phyloP scores from a whole-genome alignment of 352 stramenopile genomes.

The Phytophthora macrochlamydospora region DNA sequence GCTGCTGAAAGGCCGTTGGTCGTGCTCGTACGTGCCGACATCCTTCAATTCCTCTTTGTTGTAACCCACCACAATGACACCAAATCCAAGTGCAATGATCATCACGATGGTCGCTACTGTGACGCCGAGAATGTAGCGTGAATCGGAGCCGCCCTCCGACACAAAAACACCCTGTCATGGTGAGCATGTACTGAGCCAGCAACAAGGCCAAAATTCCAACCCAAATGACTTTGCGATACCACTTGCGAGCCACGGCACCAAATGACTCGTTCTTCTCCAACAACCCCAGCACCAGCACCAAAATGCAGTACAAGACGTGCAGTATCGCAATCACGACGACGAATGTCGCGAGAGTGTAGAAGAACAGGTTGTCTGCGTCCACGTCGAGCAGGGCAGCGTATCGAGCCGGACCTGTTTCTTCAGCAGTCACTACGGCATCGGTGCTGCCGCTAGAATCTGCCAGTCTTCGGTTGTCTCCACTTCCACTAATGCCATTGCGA shows the following conservation, averaged over 20 bases:
- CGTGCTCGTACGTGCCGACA: conserved; percentile 76
- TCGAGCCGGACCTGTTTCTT: conserved; percentile 64
- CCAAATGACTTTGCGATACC: conserved; percentile 88
- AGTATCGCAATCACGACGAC: conserved; percentile 58
- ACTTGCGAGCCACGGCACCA: conserved; percentile 53
- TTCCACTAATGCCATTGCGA: conserved; percentile 7
- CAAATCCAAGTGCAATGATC: conserved; percentile 65
- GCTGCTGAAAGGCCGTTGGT: conserved; percentile 74
- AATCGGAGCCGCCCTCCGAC: conserved; percentile 33
- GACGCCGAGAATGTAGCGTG: conserved; percentile 51
- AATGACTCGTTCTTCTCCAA: conserved; percentile 71
- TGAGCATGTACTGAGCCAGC: conserved; percentile 87
- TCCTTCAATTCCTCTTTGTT: conserved; percentile 78
- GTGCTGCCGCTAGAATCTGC: conserved; percentile 35
- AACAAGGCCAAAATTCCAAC: conserved; percentile 69
- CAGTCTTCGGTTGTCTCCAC: conserved; percentile 32
- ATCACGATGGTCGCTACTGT: conserved; percentile 52
- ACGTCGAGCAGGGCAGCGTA: conserved; percentile 78
- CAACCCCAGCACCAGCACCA: conserved; percentile 50
- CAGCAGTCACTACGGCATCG: conserved; percentile 27
- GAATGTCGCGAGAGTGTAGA: conserved; percentile 80
- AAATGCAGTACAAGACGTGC: conserved; percentile 68
- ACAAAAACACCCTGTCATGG: conserved; percentile 82
- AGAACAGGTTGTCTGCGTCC: conserved; percentile 71
- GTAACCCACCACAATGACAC: conserved; percentile 65